These are phyloP conservation scores for Trichoderma atrobrunneum DNA, from an alignment of 2,329 filamentous ascomycete species.

Conservation along the genomic window DNA sequence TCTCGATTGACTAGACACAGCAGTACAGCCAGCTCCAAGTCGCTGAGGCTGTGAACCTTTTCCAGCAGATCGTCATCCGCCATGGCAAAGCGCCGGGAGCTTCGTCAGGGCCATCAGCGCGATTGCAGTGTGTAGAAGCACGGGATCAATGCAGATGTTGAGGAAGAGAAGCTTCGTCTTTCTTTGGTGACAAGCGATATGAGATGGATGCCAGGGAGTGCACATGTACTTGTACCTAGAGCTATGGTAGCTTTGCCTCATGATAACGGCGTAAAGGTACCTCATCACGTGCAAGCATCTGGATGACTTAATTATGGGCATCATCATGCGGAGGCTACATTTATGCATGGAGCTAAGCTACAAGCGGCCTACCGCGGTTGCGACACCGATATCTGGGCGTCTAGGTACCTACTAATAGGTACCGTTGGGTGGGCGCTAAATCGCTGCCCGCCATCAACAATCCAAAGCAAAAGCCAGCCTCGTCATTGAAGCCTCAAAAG, in stretches of 20 bases:
- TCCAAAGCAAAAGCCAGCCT: conserved; percentile 3
- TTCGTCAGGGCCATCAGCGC: conserved; percentile 29
- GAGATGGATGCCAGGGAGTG: not conserved
- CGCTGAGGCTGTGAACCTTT: conserved; percentile 74
- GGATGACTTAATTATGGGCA: not conserved
- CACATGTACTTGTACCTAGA: not conserved
- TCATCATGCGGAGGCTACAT: conserved; percentile 13
- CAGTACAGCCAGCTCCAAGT: conserved; percentile 82
- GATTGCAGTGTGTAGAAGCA: not conserved
- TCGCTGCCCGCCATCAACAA: conserved; percentile 17
- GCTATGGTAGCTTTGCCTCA: not conserved
- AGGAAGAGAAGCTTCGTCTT: not conserved
- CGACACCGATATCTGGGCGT: conserved; percentile 26
- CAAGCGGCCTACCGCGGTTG: conserved; percentile 27
- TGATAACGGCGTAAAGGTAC: not conserved
- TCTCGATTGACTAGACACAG: conserved; percentile 78
- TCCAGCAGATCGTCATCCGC: conserved; percentile 60
- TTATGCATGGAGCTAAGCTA: conserved; percentile 31
- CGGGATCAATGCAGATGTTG: not conserved
- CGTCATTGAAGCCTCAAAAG: conserved; percentile 10
- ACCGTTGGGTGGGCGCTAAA: conserved; percentile 6
- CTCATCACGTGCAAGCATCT: conserved; percentile 10
- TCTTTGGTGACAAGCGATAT: not conserved
- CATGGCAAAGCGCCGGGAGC: conserved; percentile 44
- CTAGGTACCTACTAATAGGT: conserved; percentile 9